Percentiles rank a stretch among this genome's conserved stretches.
Conservation (phyloP, 2,329 filamentous ascomycete genomes). For the Volutella citrinella region DNA sequence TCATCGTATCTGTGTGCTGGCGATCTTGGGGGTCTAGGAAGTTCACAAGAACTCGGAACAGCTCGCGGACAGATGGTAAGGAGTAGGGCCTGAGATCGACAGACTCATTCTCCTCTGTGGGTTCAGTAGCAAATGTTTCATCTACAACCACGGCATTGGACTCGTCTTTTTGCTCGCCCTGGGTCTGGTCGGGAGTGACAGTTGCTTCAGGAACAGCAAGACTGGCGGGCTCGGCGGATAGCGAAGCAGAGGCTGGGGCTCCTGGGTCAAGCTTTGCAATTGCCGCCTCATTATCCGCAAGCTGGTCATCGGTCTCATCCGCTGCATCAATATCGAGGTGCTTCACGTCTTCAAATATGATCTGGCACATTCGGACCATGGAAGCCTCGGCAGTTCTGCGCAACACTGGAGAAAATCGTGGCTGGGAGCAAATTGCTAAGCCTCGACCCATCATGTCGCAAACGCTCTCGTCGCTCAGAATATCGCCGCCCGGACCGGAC, state of each 20-base stretch:
- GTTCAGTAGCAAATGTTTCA: conserved; percentile 26
- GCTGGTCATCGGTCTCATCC: conserved; percentile 64
- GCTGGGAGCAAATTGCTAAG: conserved; percentile 93
- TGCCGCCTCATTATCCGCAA: conserved; percentile 66
- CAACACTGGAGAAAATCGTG: conserved; percentile 84
- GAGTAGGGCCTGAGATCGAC: conserved; percentile 81
- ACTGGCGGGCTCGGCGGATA: conserved; percentile 15
- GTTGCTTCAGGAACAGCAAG: conserved; percentile 15
- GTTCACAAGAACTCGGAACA: conserved; percentile 91
- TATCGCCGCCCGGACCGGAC: conserved; percentile 84
- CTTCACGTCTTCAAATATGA: conserved; percentile 92
- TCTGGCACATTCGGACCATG: conserved; percentile 99
- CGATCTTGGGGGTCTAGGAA: conserved; percentile 90
- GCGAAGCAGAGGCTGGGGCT: conserved; percentile 15
- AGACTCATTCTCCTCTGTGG: conserved; percentile 42
- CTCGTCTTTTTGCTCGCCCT: conserved; percentile 42
- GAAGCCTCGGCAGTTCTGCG: conserved; percentile 90
- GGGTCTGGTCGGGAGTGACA: conserved; percentile 18
- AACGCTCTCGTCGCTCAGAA: conserved; percentile 96
- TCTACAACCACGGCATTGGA: conserved; percentile 40
- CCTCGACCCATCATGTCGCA: conserved; percentile 99
- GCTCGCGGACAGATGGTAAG: conserved; percentile 86
- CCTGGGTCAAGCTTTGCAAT: conserved; percentile 72
- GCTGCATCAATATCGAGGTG: conserved; percentile 72
- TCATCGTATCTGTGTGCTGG: conserved; percentile 90